Percentiles rank a stretch among this genome's conserved stretches.
Evolutionary conservation across 352 stramenopile species (phyloP).

Genomic region (Phytophthora melonis): DNA sequence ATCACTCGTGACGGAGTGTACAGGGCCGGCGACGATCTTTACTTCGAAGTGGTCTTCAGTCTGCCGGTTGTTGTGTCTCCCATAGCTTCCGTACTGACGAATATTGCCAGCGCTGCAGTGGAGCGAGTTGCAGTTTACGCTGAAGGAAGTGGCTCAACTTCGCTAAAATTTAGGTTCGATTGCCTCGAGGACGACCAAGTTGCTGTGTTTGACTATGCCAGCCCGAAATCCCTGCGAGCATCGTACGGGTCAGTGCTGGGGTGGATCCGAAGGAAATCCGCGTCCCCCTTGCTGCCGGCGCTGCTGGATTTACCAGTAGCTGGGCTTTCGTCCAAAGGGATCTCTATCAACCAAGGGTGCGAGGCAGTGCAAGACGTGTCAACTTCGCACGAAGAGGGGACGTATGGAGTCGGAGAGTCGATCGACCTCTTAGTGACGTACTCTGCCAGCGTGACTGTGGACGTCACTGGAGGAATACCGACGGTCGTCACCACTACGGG

Average conservation of each 20-base stretch:
- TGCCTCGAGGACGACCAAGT: constrained; percentile 48
- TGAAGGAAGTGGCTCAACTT: constrained; percentile 54
- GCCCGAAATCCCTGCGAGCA: constrained; percentile 44
- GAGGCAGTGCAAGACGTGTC: constrained; percentile 44
- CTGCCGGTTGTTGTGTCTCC: constrained; percentile 54
- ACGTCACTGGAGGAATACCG: constrained; percentile 41
- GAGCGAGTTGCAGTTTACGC: constrained; percentile 59
- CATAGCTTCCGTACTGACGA: constrained; percentile 52
- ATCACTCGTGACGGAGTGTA: constrained; percentile 75
- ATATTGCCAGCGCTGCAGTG: constrained; percentile 23
- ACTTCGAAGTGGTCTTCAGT: constrained; percentile 58
- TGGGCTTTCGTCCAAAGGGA: constrained; percentile 59
- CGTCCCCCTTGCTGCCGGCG: constrained; percentile 47
- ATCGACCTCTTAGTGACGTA: constrained; percentile 68
- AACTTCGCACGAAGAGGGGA: constrained; percentile 62
- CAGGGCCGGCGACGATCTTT: constrained; percentile 54
- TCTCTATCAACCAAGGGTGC: constrained; percentile 65
- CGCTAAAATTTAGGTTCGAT: constrained; percentile 59
- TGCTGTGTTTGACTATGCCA: constrained; percentile 52
- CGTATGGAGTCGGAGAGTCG: constrained; percentile 60
- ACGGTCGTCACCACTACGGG: constrained; percentile 52
- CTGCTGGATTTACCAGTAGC: constrained; percentile 46
- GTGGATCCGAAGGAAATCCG: constrained; percentile 58
- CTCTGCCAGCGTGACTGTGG: constrained; percentile 57
- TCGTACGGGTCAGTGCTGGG: constrained; percentile 55